A percentile compares a stretch with the other conserved stretches of the same genome.
Conservation (phyloP, 345 rosid species). For the Eutrema japonicum region DNA sequence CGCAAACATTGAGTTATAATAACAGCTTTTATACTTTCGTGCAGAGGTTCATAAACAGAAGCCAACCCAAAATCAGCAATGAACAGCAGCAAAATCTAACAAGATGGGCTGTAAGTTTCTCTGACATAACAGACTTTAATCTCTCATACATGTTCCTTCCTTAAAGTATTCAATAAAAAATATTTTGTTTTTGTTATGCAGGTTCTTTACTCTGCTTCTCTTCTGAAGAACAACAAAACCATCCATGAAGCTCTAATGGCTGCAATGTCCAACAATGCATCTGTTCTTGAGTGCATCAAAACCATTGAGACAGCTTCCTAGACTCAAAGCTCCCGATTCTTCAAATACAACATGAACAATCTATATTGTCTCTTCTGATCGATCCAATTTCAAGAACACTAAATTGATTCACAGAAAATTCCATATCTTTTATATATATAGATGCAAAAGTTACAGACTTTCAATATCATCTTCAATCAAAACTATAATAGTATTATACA, state of each 20-base stretch:
- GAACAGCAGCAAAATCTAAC: slow-evolving; percentile 95
- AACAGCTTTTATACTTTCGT: background rate
- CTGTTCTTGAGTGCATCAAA: slow-evolving; percentile 79
- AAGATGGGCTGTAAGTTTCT: slow-evolving; percentile 90
- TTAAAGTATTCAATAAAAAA: background rate
- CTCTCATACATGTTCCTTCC: background rate
- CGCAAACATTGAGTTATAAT: slow-evolving; percentile 6
- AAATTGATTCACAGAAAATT: background rate
- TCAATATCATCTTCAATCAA: slow-evolving; percentile 33
- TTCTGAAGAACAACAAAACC: slow-evolving; percentile 73
- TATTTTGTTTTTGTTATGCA: slow-evolving; percentile 37
- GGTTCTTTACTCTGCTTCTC: slow-evolving; percentile 82
- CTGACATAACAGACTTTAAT: background rate
- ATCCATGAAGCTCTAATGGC: slow-evolving; percentile 74
- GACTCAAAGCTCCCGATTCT: slow-evolving; percentile 11
- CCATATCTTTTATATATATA: slow-evolving; percentile 12
- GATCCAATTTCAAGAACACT: background rate
- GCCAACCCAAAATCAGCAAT: slow-evolving; percentile 78
- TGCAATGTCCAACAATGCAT: slow-evolving; percentile 77
- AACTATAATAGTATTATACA: background rate
- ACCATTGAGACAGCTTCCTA: slow-evolving; percentile 72
- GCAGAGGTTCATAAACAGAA: slow-evolving; percentile 89
- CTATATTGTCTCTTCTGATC: background rate
- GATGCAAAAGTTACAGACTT: slow-evolving; percentile 34
- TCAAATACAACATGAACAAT: slow-evolving; percentile 5